Conservation (phyloP, 768 basidiomycete species). For the Xerocomellus chrysenteron region DNA sequence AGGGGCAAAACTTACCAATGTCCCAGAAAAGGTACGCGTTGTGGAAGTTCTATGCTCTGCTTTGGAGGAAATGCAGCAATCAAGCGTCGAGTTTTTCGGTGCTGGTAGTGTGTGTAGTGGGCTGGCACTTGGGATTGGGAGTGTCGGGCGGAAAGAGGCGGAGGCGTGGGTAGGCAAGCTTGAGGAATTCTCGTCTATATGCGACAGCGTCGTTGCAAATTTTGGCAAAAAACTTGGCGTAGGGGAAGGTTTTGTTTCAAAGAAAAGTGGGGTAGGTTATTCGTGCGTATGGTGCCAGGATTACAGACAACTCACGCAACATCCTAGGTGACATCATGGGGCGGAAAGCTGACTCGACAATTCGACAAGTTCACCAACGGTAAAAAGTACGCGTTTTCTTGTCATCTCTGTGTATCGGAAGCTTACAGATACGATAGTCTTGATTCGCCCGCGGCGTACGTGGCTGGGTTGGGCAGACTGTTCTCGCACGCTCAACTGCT, state of each 20-base stretch:
- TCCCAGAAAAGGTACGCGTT: conserved; percentile 84
- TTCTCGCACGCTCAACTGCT: conserved; percentile 77
- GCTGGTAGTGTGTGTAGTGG: conserved; percentile 78
- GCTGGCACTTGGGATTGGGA: conserved; percentile 71
- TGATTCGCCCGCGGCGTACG: conserved; percentile 85
- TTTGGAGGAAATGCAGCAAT: conserved; percentile 72
- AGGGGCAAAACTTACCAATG: conserved; percentile 78
- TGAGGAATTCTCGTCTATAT: conserved; percentile 77
- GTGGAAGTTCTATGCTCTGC: conserved; percentile 77
- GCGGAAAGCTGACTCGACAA: conserved; percentile 68
- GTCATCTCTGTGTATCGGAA: conserved; percentile 9
- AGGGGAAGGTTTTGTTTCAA: conserved; percentile 82
- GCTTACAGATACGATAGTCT: conserved; percentile 48
- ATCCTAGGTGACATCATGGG: conserved; percentile 60
- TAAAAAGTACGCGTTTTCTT: conserved; percentile 65
- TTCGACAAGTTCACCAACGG: conserved; percentile 85
- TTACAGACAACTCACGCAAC: conserved; percentile 10
- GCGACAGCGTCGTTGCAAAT: conserved; percentile 75
- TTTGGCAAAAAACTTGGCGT: conserved; percentile 88
- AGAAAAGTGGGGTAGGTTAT: conserved; percentile 63
- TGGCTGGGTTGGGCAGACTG: conserved; percentile 69
- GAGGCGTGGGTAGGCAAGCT: conserved; percentile 75
- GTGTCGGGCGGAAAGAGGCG: conserved; percentile 73
- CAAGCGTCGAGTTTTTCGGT: conserved; percentile 73
- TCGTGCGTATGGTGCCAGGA: not conserved